Evolutionary conservation across 202 grass and related monocot species (phyloP), one percentile per base, ranked within the genome.

Genomic region (Hordeum pubiflorum): DNA sequence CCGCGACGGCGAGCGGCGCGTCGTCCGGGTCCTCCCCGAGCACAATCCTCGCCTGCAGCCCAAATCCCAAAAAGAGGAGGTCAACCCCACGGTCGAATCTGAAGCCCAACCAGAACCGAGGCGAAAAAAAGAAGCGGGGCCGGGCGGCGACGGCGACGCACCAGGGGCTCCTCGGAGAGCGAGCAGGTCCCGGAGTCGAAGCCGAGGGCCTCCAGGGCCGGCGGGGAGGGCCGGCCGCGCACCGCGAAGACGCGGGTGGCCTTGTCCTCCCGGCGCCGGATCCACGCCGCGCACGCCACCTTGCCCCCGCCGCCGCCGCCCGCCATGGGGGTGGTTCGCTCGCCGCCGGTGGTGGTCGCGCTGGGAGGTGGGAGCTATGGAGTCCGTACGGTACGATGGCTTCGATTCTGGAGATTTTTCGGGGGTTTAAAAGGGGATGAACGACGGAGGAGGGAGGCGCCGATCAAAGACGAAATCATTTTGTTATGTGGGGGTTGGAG

Each of bases 281-380:
- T 93, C 92, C 96, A 98, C 43, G 87, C 88, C 29, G 88, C 84
- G 80, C 92, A 98, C 13, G 85, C 81, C 55, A 62, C 92, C 81
- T 79, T 83, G 70, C 7, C 43, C 74, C 27, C 66, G 66, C 66
- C 11, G 13, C 57, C 27, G 50, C 72, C 52, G 52, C 31, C 72
- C 23, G 72, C 50, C 72, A 75, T 75, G 52, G 37, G 44, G 44
- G 5, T 46, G 1, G 43, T 11, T 12, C 37, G 14, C 14, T 72
- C 17, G 67, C 39, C 17, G 9, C 23, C 6, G 21, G 2, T 29
- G 9, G 24, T 18, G 15, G 2, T 20, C 40, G 20, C 33, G n/a
- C 36, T 26, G 3, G 48, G 26, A 14, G 9, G 24, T 9, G 3
- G 50, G 37, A 21, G 69, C 69, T 72, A 14, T 9, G 61, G 70